Base-by-base conservation (phyloP, 2,329 filamentous ascomycete genomes). In the Aureobasidium sp. region DNA sequence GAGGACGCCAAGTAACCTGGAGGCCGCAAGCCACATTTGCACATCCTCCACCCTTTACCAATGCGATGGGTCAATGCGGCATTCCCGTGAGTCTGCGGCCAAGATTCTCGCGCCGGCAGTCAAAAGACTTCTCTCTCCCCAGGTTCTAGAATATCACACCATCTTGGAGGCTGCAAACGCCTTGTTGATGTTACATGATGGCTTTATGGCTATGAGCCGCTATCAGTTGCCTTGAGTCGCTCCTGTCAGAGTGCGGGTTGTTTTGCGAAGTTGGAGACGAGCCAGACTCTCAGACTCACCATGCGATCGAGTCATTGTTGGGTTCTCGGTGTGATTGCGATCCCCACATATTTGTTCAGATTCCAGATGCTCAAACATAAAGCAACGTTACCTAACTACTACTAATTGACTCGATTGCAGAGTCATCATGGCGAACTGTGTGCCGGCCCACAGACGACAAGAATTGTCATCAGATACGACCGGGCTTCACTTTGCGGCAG, bases 111-210 rank as follows among this genome's bases (percentile, higher is more conserved):
- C 25, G 39, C 15, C 39, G 42, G 20, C 31, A 3, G 14, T 59
- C 55, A 29, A 39, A 34, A 29, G 22, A 48, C 42, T 39, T 59
- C 42, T 27, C 41, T 25, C 22, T 22, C 56, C 44, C 42, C 44
- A 41, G 56, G 29, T 60, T 51, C 57, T 51, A 60, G 57, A 60
- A 51, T n/a, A 49, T 59, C 55, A 59, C 55, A 48, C 41, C 34
- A 45, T 55, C 41, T 55, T 17, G 20, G 37, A 55, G 51, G 51
- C 37, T 37, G 31, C 17, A 42, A 44, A 57, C 53, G 53, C 45
- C 37, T 45, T 45, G 36, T 42, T 39, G 11, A 1, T 25, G 31
- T 31, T 5, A 5, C 37, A 42, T 9, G 25, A 42, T 29, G 51
- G 9, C 22, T 31, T 42, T 31, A 17, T 25, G 17, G 9, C 36